Evolutionary conservation across 225 moss, liverwort and hornwort genomes (phyloP).

Genomic region (Rhytidiadelphus loreus): DNA sequence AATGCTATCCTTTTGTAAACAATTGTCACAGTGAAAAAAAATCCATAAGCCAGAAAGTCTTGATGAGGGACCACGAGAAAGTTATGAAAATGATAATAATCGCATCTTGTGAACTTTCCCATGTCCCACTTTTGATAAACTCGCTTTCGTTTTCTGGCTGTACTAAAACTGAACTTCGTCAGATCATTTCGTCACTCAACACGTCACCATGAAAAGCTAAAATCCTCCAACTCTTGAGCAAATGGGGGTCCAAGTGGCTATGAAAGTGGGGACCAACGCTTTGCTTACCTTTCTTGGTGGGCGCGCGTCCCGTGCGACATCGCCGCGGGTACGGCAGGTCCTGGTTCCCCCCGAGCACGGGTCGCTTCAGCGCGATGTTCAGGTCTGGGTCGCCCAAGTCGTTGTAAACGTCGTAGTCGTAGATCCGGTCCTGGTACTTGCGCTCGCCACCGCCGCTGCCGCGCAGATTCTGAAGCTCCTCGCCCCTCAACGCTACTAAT

Average conservation of each 20-base stretch:
- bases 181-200: neutral
- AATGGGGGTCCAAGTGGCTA: neutral
- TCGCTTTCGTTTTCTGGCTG: neutral
- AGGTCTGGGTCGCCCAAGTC: conserved; percentile 53
- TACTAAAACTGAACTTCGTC: neutral
- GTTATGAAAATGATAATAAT: neutral
- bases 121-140: neutral
- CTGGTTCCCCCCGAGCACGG: conserved; percentile 35
- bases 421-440: conserved; percentile 48
- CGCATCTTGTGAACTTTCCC: neutral
- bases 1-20: neutral
- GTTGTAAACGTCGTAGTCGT: conserved; percentile 67
- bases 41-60: neutral
- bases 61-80: neutral
- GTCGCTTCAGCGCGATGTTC: neutral
- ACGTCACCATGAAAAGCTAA: neutral
- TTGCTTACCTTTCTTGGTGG: conserved; percentile 8
- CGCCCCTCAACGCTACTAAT: conserved; percentile 30
- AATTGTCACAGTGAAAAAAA: neutral
- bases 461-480: conserved; percentile 49
- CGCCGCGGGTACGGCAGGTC: conserved; percentile 65
- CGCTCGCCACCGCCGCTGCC: conserved; percentile 47
- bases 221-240: neutral
- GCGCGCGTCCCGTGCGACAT: conserved; percentile 44
- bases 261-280: neutral